Conservation (phyloP, 495 filamentous ascomycete species). For the Penicillium angulare region DNA sequence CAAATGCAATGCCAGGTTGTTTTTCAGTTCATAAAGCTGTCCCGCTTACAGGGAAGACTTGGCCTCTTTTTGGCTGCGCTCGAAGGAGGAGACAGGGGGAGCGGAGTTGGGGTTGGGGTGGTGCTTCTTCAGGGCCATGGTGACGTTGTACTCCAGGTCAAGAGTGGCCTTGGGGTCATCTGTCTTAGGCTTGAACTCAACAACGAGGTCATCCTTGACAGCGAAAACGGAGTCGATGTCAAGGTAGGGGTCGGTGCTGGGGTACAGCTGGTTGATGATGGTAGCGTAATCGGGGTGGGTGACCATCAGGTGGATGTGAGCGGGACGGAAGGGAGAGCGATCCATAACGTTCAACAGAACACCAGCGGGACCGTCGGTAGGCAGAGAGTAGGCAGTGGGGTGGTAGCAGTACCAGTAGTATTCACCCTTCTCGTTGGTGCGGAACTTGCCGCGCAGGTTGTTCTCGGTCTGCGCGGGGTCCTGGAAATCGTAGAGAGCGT, state of each 20-base stretch:
- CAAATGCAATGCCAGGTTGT: slow-evolving; percentile 12
- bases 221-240: slow-evolving; percentile 64
- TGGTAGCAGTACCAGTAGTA: slow-evolving; percentile 82
- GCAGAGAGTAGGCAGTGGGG: slow-evolving; percentile 77
- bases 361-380: slow-evolving; percentile 71
- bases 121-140: slow-evolving; percentile 47
- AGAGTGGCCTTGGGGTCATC: slow-evolving; percentile 46
- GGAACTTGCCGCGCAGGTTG: slow-evolving; percentile 85
- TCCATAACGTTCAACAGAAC: slow-evolving; percentile 69
- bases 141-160: slow-evolving; percentile 47
- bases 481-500: slow-evolving; percentile 89
- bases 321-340: slow-evolving; percentile 56
- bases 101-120: slow-evolving; percentile 49
- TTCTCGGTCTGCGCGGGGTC: slow-evolving; percentile 74
- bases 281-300: slow-evolving; percentile 49
- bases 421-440: slow-evolving; percentile 68
- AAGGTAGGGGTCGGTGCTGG: slow-evolving; percentile 58
- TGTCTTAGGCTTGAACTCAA: slow-evolving; percentile 58
- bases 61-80: slow-evolving; percentile 27
- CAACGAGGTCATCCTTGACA: slow-evolving; percentile 63
- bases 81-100: slow-evolving; percentile 45
- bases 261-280: slow-evolving; percentile 64
- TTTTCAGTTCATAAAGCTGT: neutral
- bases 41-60: slow-evolving; percentile 5
- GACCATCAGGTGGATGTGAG: slow-evolving; percentile 52